Conservation (phyloP, 1,284 basidiomycete genomes). For the Spongiforma sp. region DNA sequence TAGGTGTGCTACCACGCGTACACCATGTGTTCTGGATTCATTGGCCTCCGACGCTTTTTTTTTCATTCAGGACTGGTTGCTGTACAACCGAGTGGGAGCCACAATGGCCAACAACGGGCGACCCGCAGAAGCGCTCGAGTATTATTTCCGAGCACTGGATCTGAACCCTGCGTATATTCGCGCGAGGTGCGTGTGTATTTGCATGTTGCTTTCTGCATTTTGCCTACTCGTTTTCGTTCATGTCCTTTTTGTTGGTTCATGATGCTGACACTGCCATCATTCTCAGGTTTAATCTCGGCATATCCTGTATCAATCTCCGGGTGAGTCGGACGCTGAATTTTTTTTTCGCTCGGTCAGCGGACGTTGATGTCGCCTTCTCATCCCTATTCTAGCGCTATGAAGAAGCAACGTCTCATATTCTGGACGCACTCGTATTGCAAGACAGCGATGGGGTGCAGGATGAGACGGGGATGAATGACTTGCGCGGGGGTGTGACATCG, state of each 20-base stretch:
- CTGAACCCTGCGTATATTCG: conserved; percentile 95
- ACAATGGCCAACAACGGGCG: conserved; percentile 94
- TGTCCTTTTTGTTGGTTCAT: no score
- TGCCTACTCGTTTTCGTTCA: neutral
- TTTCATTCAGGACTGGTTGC: conserved; percentile 97
- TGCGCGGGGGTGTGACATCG: conserved; percentile 77
- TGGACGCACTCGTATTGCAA: conserved; percentile 87
- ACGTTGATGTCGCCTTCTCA: neutral
- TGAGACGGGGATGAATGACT: conserved; percentile 48
- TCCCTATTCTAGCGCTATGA: conserved; percentile 64
- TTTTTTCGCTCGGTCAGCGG: neutral
- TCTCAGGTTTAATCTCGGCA: conserved; percentile 88
- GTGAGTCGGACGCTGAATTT: conserved; percentile 47
- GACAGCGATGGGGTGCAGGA: conserved; percentile 76
- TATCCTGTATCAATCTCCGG: conserved; percentile 86
- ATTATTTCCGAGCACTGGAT: conserved; percentile 90
- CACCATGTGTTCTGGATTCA: no score
- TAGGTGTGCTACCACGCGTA: conserved; percentile 41
- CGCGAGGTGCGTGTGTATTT: conserved; percentile 65
- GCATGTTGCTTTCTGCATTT: neutral
- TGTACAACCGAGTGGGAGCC: conserved; percentile 97
- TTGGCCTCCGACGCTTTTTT: neutral
- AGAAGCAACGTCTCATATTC: conserved; percentile 83
- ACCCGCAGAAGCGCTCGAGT: conserved; percentile 84
- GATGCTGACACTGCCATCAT: no score